Base-by-base conservation (phyloP, 176 grass and related monocot genomes). In the Thalia dealbata region DNA sequence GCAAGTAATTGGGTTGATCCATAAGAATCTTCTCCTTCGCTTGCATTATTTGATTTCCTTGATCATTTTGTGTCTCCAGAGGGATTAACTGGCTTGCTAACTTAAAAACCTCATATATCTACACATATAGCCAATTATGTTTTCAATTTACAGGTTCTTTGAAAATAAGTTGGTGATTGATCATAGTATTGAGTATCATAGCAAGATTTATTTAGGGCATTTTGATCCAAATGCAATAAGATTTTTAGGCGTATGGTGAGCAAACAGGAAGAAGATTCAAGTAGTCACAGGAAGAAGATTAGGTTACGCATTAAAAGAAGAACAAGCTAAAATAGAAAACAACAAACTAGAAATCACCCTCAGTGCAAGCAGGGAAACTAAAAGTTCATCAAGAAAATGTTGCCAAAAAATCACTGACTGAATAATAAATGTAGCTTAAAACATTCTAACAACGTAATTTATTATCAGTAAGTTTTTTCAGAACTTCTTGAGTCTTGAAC, bases 101-200 rank as follows among this genome's bases (percentile, higher is more conserved):
- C 89, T 86, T 99, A 73, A 99, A 74, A 76, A 87, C 87, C 84
- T 99, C 95, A 56, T 86, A 67, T 23, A 90, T 87, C 95, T 99
- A 85, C 70, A 66, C 15, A 42, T 19, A 18, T 7, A 52, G 45
- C 52, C 3, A 13, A 15, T 64, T 18, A 30, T 30, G 14, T 16
- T 30, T 28, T 23, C 9, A 61, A 11, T 61, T 23, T 8, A 61
- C 9, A 61, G 7, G 12, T 24, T 10, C 24, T 11, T 26, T 22
- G 25, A n/a, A 23, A 61, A 9, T 11, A 61, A 22, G 21, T 24
- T 11, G 56, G n/a, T 24, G 21, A 61, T 11, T 24, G n/a, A 24
- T 10, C 56, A 61, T 9, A 24, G 45, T 48, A 9, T 44, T 13
- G 11, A 48, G 6, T 10, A 48, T 48, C 10, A 48, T 13, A 48